Conservation (phyloP, 768 basidiomycete species). For the Suillus spraguei region DNA sequence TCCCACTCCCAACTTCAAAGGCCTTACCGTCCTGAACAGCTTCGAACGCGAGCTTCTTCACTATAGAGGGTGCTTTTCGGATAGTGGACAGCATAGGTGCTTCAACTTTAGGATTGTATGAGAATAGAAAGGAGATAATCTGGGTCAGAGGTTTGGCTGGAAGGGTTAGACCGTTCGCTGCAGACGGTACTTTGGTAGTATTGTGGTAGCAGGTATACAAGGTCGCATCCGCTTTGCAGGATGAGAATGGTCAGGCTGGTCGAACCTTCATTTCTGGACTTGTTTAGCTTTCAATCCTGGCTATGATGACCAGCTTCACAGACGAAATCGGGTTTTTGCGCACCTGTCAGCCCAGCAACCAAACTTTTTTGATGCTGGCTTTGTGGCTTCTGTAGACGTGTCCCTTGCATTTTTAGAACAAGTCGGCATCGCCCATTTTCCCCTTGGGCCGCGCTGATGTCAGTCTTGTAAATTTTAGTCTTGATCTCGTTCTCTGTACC, state of each 20-base stretch:
- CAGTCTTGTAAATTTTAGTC: not conserved
- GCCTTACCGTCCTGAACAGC: slow-evolving; percentile 69
- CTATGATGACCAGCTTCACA: not conserved
- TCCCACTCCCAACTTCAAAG: slow-evolving; percentile 85
- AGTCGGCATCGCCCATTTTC: slow-evolving; percentile 68
- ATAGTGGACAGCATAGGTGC: slow-evolving; percentile 32
- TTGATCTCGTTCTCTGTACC: not conserved
- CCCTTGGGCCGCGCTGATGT: not conserved
- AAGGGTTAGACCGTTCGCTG: slow-evolving; percentile 23
- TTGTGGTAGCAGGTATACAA: slow-evolving; percentile 16
- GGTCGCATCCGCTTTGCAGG: slow-evolving; percentile 52
- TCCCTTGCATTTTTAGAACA: slow-evolving; percentile 70
- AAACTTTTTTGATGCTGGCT: slow-evolving; percentile 47
- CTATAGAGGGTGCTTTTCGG: slow-evolving; percentile 38
- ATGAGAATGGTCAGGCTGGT: slow-evolving; percentile 24
- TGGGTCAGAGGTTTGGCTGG: slow-evolving; percentile 45
- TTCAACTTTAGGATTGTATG: slow-evolving; percentile 77
- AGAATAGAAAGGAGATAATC: slow-evolving; percentile 88
- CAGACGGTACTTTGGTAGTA: slow-evolving; percentile 10
- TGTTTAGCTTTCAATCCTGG: slow-evolving; percentile 76
- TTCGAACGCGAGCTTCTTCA: slow-evolving; percentile 63
- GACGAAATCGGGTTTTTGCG: slow-evolving; percentile 22
- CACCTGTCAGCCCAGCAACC: slow-evolving; percentile 83
- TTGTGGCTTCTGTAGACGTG: slow-evolving; percentile 29
- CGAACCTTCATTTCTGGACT: slow-evolving; percentile 54